phyloP scores from a whole-genome alignment of 345 rosid species.

The Brassica juncea region DNA sequence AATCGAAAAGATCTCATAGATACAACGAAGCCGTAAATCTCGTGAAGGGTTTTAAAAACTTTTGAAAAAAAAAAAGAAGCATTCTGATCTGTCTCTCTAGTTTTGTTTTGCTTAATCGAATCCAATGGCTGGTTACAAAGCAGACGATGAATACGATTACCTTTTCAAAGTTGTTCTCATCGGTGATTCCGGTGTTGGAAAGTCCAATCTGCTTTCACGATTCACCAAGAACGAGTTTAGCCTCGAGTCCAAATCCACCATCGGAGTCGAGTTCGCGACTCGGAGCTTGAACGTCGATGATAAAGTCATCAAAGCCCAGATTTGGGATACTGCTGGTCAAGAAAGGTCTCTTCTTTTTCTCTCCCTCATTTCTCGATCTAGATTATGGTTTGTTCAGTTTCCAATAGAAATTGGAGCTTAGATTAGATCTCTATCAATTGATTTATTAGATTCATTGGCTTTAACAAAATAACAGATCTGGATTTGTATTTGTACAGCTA shows the following conservation, averaged over 20 bases:
- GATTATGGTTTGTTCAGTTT: neutral
- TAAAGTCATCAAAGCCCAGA: slow-evolving; percentile 50
- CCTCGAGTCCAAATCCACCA: slow-evolving; percentile 46
- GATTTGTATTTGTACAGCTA: neutral
- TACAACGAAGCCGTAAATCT: neutral
- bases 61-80: neutral
- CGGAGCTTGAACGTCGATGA: slow-evolving; percentile 41
- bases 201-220: slow-evolving; percentile 39
- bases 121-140: slow-evolving; percentile 46
- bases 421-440: slow-evolving; percentile 7
- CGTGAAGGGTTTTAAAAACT: slow-evolving; percentile 12
- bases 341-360: slow-evolving; percentile 40
- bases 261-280: slow-evolving; percentile 49
- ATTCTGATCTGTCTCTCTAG: neutral
- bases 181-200: slow-evolving; percentile 46
- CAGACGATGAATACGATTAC: slow-evolving; percentile 47
- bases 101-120: neutral
- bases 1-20: slow-evolving; percentile 21
- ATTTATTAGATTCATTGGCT: neutral
- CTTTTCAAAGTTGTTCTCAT: slow-evolving; percentile 45
- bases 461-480: slow-evolving; percentile 13
- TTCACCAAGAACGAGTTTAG: slow-evolving; percentile 47
- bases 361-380: slow-evolving; percentile 28
- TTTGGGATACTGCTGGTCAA: slow-evolving; percentile 51
- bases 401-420: too few relatives aligned